phyloP scores from a whole-genome alignment of 2,329 filamentous ascomycete genomes.

The Trichoderma asperellum region DNA sequence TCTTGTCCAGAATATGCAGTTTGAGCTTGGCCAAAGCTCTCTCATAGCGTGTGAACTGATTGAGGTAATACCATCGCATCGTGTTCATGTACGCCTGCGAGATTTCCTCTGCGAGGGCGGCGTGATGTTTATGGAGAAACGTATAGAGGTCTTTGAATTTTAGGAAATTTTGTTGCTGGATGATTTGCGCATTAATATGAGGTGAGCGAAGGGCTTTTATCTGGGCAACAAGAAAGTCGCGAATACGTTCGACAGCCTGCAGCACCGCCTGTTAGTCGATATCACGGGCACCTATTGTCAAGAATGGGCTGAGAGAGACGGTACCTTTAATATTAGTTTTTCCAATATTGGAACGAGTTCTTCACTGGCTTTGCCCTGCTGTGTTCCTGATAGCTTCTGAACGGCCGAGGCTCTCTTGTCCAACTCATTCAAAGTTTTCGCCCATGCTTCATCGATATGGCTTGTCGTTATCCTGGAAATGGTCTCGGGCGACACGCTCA shows the following conservation, averaged over 20 bases:
- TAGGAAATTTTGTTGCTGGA: conserved; percentile 90
- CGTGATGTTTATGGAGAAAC: conserved; percentile 82
- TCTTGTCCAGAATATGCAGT: conserved; percentile 79
- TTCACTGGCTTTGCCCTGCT: conserved; percentile 72
- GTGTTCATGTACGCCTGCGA: conserved; percentile 94
- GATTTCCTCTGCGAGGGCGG: conserved; percentile 85
- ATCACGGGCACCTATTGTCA: conserved; percentile 21
- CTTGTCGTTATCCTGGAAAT: conserved; percentile 87
- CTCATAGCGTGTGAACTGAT: conserved; percentile 87
- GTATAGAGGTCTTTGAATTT: conserved; percentile 85
- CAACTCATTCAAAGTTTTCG: conserved; percentile 79
- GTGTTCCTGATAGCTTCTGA: conserved; percentile 67
- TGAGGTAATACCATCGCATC: conserved; percentile 97
- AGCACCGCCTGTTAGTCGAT: background rate
- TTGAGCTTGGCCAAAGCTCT: conserved; percentile 83
- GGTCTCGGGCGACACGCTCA: conserved; percentile 82
- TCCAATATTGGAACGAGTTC: conserved; percentile 85
- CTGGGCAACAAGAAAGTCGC: conserved; percentile 91
- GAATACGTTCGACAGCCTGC: conserved; percentile 86
- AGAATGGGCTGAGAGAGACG: background rate
- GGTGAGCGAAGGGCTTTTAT: conserved; percentile 93
- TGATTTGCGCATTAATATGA: conserved; percentile 95
- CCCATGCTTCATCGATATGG: conserved; percentile 86
- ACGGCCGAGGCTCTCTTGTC: conserved; percentile 76
- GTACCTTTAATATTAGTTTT: conserved; percentile 79